Conservation (phyloP, 106 monocot genomes). For the Dendrobium chrysotoxum region DNA sequence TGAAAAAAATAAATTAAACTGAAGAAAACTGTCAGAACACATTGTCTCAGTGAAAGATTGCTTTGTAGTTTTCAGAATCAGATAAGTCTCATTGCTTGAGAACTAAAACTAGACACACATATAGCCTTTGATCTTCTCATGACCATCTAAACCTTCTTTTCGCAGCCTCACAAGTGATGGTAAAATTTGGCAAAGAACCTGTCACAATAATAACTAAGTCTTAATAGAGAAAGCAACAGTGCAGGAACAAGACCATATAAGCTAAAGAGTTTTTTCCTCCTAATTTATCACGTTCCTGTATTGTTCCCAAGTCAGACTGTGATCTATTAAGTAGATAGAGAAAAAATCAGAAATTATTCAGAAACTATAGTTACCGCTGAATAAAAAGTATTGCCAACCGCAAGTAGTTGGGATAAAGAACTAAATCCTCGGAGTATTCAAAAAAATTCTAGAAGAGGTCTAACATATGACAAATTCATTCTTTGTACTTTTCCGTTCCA, state of each 20-base stretch:
- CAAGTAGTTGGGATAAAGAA: background rate
- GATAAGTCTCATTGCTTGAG: constrained; percentile 50
- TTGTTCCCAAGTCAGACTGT: background rate
- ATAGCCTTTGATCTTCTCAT: constrained; percentile 99
- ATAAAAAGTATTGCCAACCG: no score
- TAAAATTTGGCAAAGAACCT: constrained; percentile 86
- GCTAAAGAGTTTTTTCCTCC: background rate
- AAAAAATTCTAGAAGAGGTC: background rate
- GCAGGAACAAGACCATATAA: background rate
- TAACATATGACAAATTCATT: background rate
- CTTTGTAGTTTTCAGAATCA: constrained; percentile 7
- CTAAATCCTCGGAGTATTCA: background rate
- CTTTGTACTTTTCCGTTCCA: background rate
- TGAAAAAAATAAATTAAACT: no score
- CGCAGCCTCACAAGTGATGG: constrained; percentile 89
- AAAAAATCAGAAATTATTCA: no score
- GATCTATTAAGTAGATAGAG: no score
- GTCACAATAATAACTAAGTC: background rate
- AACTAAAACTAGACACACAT: constrained; percentile 88
- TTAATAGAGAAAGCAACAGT: background rate
- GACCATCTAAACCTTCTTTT: constrained; percentile 98
- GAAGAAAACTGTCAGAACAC: no score
- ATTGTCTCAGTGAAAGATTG: no score
- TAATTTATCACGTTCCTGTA: background rate
- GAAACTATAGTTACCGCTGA: no score